Conservation (phyloP, 495 filamentous ascomycete species). For the Acidomyces sp. region DNA sequence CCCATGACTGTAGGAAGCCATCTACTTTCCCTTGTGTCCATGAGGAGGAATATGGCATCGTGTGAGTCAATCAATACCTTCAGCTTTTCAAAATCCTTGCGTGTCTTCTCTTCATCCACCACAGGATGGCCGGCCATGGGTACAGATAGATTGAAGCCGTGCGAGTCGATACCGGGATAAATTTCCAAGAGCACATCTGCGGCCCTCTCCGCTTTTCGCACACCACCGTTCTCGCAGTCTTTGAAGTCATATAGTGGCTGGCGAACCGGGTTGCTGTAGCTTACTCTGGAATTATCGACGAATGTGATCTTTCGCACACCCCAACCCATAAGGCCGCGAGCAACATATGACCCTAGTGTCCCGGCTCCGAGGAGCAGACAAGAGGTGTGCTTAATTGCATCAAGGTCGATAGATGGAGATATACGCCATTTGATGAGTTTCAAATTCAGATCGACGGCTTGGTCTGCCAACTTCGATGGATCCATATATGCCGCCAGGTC, state of each 20-base stretch:
- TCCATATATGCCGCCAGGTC: slow-evolving; percentile 88
- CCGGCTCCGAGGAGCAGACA: slow-evolving; percentile 92
- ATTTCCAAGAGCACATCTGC: slow-evolving; percentile 72
- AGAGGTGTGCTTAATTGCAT: slow-evolving; percentile 76
- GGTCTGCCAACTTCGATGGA: slow-evolving; percentile 70
- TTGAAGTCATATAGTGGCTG: slow-evolving; percentile 84
- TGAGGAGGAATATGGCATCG: slow-evolving; percentile 85
- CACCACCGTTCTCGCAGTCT: slow-evolving; percentile 78
- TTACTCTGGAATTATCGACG: slow-evolving; percentile 85
- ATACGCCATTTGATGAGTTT: slow-evolving; percentile 99
- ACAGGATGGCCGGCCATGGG: slow-evolving; percentile 93
- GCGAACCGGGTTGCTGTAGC: slow-evolving; percentile 93
- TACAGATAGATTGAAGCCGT: slow-evolving; percentile 67
- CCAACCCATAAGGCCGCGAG: slow-evolving; percentile 85
- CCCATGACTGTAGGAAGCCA: slow-evolving; percentile 98
- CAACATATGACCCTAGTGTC: slow-evolving; percentile 86
- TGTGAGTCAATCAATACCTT: slow-evolving; percentile 68
- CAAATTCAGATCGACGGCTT: slow-evolving; percentile 92
- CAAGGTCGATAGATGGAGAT: slow-evolving; percentile 73
- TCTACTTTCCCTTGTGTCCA: slow-evolving; percentile 88
- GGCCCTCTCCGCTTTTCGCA: slow-evolving; percentile 68
- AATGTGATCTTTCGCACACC: slow-evolving; percentile 95
- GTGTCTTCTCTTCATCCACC: slow-evolving; percentile 46
- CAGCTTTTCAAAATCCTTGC: slow-evolving; percentile 61
- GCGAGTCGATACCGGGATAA: slow-evolving; percentile 75